Conservation (phyloP, 2,329 filamentous ascomycete species). For the Raffaelea deltoideospora region DNA sequence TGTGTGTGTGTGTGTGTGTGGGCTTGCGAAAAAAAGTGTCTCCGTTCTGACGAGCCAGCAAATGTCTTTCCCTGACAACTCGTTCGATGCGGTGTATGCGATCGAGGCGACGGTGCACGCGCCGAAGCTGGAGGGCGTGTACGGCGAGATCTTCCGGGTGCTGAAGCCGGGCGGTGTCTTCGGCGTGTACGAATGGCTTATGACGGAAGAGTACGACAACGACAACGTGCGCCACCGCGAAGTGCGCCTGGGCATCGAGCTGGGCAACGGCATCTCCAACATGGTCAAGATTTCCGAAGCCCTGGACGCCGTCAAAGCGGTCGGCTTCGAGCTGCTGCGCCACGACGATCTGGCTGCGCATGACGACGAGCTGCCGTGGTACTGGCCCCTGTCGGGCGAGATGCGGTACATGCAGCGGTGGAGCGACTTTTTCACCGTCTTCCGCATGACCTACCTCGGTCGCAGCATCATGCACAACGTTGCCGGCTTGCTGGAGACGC, state of each 20-base stretch:
- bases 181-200: conserved; percentile 97
- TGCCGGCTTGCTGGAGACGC: conserved; percentile 58
- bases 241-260: conserved; percentile 88
- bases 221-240: conserved; percentile 71
- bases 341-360: conserved; percentile 77
- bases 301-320: conserved; percentile 66
- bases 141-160: conserved; percentile 86
- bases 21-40: no score
- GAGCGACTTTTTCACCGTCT: conserved; percentile 67
- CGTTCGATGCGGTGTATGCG: conserved; percentile 88
- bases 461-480: conserved; percentile 61
- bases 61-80: conserved; percentile 87
- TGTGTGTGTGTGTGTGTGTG: no score
- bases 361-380: conserved; percentile 70
- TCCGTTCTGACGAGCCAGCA: no score
- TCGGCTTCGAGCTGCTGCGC: conserved; percentile 71
- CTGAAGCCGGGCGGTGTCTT: conserved; percentile 93
- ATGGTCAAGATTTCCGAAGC: conserved; percentile 73
- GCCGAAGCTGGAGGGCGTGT: conserved; percentile 78
- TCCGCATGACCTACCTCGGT: conserved; percentile 78
- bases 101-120: conserved; percentile 97
- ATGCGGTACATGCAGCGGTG: conserved; percentile 69
- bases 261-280: conserved; percentile 92
- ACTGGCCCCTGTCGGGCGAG: conserved; percentile 79
- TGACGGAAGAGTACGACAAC: conserved; percentile 93